These are phyloP conservation scores for Veloboletus limbatus DNA, from an alignment of 1,284 basidiomycete species.

Conservation along the genomic window DNA sequence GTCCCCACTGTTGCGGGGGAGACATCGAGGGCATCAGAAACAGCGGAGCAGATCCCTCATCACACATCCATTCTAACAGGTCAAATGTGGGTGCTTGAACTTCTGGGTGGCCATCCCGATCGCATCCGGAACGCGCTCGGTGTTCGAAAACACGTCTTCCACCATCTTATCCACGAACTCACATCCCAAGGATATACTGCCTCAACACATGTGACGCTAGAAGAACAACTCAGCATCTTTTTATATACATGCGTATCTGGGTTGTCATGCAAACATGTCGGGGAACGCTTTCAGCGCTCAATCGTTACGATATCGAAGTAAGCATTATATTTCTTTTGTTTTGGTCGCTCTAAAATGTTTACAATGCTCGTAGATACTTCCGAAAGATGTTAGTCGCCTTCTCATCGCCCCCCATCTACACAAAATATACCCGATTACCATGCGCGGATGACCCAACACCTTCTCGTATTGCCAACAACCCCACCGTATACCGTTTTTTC, in stretches of 20 bases:
- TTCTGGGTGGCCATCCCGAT: background rate
- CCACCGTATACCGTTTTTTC: background rate
- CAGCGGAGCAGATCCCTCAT: too few species aligned
- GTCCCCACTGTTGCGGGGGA: too few species aligned
- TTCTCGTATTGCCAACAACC: background rate
- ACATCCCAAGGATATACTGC: background rate
- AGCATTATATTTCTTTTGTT: background rate
- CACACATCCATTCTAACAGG: background rate
- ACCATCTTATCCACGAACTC: background rate
- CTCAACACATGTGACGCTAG: background rate
- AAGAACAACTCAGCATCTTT: slow-evolving; percentile 20
- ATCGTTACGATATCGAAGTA: slow-evolving; percentile 18
- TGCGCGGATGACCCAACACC: background rate
- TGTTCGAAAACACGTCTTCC: background rate
- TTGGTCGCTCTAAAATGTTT: too few species aligned
- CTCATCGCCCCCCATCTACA: background rate
- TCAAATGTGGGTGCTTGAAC: background rate
- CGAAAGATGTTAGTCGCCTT: background rate
- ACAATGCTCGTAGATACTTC: slow-evolving; percentile 4
- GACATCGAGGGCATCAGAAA: too few species aligned
- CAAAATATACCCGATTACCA: background rate
- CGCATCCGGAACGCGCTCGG: background rate
- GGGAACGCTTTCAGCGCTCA: slow-evolving; percentile 20
- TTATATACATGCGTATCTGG: slow-evolving; percentile 16
- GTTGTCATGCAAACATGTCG: slow-evolving; percentile 4